Conservation (phyloP, 2,329 filamentous ascomycete genomes). For the Fusarium keratoplasticum region DNA sequence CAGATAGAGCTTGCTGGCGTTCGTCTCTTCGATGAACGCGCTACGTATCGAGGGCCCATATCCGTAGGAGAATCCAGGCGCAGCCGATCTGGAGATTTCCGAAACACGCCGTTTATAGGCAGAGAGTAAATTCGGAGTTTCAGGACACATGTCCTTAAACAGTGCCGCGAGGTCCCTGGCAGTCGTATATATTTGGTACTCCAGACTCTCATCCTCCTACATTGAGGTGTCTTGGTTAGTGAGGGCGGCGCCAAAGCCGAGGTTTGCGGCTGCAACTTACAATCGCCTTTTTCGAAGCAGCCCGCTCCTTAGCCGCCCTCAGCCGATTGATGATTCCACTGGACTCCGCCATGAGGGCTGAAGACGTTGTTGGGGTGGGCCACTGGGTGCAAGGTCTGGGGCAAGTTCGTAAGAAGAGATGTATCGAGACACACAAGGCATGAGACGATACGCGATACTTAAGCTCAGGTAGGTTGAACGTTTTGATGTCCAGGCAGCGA, state of each 20-base stretch:
- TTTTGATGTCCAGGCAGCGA: not conserved
- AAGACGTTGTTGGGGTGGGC: not conserved
- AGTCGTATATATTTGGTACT: no score
- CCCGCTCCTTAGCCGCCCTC: not conserved
- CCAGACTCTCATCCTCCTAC: no score
- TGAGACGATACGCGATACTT: not conserved
- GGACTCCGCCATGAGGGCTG: not conserved
- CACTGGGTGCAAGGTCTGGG: not conserved
- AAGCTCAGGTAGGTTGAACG: not conserved
- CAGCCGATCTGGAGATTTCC: no score
- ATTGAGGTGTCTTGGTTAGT: not conserved
- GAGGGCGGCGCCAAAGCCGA: not conserved
- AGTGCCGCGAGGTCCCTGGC: no score
- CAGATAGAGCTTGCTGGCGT: no score
- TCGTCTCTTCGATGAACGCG: no score
- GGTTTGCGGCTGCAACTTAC: not conserved
- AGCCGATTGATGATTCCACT: not conserved
- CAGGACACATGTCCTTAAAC: no score
- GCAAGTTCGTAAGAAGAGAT: not conserved
- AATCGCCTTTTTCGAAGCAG: not conserved
- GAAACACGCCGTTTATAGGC: no score
- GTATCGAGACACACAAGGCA: not conserved
- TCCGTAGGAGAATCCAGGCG: accelerated
- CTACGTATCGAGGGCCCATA: no score
- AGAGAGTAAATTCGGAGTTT: no score